phyloP scores from a whole-genome alignment of 2,329 filamentous ascomycete species.

The Escovopsis weberi region DNA sequence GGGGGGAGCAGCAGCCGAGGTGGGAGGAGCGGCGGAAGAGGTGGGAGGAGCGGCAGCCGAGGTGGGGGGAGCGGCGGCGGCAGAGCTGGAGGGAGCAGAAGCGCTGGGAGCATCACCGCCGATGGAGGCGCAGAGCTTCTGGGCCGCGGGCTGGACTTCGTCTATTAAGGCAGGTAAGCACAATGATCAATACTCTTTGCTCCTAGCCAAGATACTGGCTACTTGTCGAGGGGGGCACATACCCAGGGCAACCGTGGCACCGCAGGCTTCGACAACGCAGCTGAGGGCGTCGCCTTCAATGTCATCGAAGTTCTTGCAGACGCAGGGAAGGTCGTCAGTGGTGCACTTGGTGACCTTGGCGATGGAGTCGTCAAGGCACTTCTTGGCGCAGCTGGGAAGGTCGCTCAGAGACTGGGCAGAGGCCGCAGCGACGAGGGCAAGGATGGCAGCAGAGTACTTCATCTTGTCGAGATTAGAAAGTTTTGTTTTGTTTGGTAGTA shows the following conservation, averaged over 20 bases:
- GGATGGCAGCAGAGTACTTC: conserved; percentile 22
- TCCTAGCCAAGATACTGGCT: too few relatives aligned
- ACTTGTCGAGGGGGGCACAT: conserved; percentile 10
- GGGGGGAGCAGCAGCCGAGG: conserved; percentile 1
- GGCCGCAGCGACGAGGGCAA: conserved; percentile 20
- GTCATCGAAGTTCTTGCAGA: conserved; percentile 19
- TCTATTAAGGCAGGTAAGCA: conserved; percentile 11
- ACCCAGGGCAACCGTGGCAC: conserved; percentile 23
- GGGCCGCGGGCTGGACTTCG: conserved; percentile 24
- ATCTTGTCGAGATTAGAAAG: conserved; percentile 17
- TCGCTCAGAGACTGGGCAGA: conserved; percentile 20
- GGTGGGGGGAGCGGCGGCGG: conserved; percentile 1
- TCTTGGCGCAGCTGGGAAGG: conserved; percentile 24
- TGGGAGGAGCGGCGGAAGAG: conserved; percentile 4
- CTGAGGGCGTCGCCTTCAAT: conserved; percentile 18
- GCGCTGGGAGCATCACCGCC: background rate
- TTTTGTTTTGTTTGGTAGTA: conserved; percentile 2
- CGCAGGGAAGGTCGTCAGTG: conserved; percentile 19
- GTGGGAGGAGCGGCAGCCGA: conserved; percentile 3
- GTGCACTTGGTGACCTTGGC: conserved; percentile 15
- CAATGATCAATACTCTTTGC: background rate
- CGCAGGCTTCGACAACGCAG: conserved; percentile 23
- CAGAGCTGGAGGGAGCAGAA: conserved; percentile 3
- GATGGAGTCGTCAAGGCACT: conserved; percentile 21
- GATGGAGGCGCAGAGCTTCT: conserved; percentile 19